These are phyloP conservation scores for Arthrobotrys pseudoclavata DNA, from an alignment of 2,329 filamentous ascomycete genomes.

Conservation along the genomic window DNA sequence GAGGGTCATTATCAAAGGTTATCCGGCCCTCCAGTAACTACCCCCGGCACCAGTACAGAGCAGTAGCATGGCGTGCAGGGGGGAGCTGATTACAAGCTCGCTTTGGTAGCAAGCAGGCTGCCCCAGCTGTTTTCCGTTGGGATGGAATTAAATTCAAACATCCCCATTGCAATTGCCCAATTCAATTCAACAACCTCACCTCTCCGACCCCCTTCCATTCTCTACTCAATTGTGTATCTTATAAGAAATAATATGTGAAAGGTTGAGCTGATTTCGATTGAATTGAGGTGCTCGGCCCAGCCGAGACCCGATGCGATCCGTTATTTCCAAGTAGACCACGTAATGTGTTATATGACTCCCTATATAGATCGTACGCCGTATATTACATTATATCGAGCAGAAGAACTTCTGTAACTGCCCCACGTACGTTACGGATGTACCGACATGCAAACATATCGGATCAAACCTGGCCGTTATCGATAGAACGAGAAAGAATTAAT, in stretches of 20 bases:
- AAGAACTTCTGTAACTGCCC: too few relatives aligned
- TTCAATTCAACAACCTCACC: constrained; percentile 12
- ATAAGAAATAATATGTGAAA: neutral
- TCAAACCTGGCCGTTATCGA: constrained; percentile 3
- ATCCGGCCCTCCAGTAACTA: neutral
- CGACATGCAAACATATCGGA: neutral
- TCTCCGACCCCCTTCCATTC: neutral
- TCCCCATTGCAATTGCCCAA: constrained; percentile 4
- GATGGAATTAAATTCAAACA: constrained; percentile 9
- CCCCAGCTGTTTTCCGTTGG: constrained; percentile 33
- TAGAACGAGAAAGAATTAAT: neutral
- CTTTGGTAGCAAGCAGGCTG: neutral
- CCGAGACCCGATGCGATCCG: constrained; percentile 16
- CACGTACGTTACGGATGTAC: neutral
- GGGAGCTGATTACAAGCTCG: neutral
- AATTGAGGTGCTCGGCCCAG: constrained; percentile 5
- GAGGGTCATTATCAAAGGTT: neutral
- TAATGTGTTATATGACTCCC: neutral
- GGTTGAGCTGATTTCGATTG: neutral
- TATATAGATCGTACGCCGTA: too few relatives aligned
- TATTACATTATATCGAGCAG: too few relatives aligned
- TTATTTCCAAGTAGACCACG: neutral
- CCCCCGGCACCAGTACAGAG: too few relatives aligned
- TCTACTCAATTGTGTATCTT: neutral
- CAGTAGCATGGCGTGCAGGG: neutral